A percentile compares a stretch with the other conserved stretches of the same genome.
phyloP scores from a whole-genome alignment of 176 grass and related monocot genomes.

The Canna indica region DNA sequence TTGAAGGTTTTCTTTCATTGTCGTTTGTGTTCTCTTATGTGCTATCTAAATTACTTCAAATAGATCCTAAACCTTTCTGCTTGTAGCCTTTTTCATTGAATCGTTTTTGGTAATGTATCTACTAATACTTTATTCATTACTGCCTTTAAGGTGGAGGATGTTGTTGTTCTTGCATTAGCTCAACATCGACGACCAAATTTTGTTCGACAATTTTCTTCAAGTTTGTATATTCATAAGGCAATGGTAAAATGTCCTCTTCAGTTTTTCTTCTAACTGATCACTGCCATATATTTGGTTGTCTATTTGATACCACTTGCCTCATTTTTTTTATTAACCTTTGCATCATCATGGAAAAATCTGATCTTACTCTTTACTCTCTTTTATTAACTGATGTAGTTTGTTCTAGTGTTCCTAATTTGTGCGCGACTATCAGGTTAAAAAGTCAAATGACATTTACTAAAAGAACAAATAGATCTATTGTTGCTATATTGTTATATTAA shows the following conservation, averaged over 20 bases:
- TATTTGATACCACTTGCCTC: too few species aligned
- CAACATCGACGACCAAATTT: conserved; percentile 81
- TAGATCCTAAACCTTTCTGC: too few species aligned
- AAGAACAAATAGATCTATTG: neutral
- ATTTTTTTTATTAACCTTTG: too few species aligned
- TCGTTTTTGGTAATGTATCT: conserved; percentile 15
- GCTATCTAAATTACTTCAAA: too few species aligned
- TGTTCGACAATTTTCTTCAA: conserved; percentile 88
- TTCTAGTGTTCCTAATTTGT: neutral
- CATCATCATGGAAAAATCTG: too few species aligned
- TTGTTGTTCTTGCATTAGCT: conserved; percentile 82
- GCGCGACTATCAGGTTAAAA: neutral
- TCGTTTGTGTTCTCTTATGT: neutral
- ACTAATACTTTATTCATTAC: conserved; percentile 15
- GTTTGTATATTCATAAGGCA: conserved; percentile 25
- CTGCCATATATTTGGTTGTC: too few species aligned
- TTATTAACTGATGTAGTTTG: neutral
- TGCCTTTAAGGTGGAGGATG: conserved; percentile 80
- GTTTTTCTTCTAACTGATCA: neutral
- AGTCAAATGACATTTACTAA: neutral
- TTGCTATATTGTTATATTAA: neutral
- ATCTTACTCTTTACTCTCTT: too few species aligned
- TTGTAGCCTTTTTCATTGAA: neutral
- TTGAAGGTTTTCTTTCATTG: conserved; percentile 53
- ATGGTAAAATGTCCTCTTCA: neutral